Conservation (phyloP, 2,329 filamentous ascomycete species). For the Venturia carpophila region DNA sequence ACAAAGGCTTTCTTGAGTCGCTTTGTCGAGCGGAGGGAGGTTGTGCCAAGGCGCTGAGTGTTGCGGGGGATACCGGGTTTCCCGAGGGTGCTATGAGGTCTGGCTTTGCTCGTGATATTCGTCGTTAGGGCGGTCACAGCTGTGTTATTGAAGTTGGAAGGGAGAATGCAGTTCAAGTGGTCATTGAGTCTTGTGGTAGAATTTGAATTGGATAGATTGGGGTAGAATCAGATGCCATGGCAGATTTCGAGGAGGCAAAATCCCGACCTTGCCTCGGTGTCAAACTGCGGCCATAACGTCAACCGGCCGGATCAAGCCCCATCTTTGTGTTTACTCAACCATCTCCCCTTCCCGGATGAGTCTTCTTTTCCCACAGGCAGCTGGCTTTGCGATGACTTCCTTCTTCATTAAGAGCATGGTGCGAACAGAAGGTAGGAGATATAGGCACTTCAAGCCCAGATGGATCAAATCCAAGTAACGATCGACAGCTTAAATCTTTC, state of each 20-base stretch:
- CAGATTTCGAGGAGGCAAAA: slow-evolving; percentile 1
- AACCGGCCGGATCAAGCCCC: too few species aligned
- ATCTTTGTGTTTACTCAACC: too few species aligned
- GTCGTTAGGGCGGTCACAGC: not conserved
- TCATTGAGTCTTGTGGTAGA: not conserved
- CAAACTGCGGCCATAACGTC: too few species aligned
- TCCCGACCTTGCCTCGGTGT: not conserved
- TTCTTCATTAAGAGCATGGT: not conserved
- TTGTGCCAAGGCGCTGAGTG: not conserved
- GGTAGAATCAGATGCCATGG: not conserved
- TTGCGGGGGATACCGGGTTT: slow-evolving; percentile 6
- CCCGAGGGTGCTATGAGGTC: not conserved
- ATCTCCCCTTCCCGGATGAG: not conserved
- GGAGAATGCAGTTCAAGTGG: not conserved
- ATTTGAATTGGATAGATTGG: slow-evolving; percentile 12
- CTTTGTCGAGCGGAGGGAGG: not conserved
- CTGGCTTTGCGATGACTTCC: not conserved
- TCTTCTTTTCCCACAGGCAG: not conserved
- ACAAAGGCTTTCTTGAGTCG: slow-evolving; percentile 6
- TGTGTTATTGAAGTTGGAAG: not conserved
- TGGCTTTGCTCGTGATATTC: not conserved
- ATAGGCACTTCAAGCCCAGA: not conserved
- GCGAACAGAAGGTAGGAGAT: not conserved
- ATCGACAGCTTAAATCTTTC: not conserved
- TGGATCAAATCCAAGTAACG: not conserved